Percentiles rank a stretch among this genome's conserved stretches.
These are phyloP conservation scores for Botrytis deweyae DNA, from an alignment of 2,329 filamentous ascomycete species.

Conservation along the genomic window DNA sequence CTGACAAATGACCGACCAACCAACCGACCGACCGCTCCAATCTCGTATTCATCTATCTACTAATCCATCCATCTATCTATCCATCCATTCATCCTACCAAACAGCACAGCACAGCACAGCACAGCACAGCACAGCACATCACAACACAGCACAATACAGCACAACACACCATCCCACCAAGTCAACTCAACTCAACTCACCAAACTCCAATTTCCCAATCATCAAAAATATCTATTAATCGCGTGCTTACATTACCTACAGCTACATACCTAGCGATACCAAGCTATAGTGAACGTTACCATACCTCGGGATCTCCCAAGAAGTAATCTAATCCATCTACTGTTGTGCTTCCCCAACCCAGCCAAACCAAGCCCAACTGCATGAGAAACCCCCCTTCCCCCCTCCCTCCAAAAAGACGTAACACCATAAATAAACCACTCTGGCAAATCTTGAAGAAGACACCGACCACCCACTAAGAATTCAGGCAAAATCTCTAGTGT, in stretches of 20 bases:
- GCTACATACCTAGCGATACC: no score
- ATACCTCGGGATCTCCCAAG: not conserved
- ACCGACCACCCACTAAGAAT: not conserved
- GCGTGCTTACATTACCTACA: not conserved
- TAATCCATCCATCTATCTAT: no score
- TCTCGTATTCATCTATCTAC: not conserved
- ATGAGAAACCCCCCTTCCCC: not conserved
- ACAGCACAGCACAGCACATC: no score
- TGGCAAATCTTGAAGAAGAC: not conserved
- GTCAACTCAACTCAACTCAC: not conserved
- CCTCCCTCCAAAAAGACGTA: not conserved
- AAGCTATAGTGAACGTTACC: not conserved
- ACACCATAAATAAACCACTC: not conserved
- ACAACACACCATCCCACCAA: not conserved
- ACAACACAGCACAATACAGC: not conserved
- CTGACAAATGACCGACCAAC: not conserved
- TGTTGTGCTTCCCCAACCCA: not conserved
- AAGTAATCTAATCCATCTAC: not conserved
- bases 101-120: no score
- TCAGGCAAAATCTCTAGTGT: not conserved
- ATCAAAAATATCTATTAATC: not conserved
- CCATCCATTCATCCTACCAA: not conserved
- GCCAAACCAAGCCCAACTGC: not conserved
- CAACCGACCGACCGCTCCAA: not conserved
- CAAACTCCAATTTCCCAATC: not conserved